Evolutionary conservation across 495 filamentous ascomycete species (phyloP), one percentile per base, ranked within the genome.

Genomic region (Penicillium silybi): DNA sequence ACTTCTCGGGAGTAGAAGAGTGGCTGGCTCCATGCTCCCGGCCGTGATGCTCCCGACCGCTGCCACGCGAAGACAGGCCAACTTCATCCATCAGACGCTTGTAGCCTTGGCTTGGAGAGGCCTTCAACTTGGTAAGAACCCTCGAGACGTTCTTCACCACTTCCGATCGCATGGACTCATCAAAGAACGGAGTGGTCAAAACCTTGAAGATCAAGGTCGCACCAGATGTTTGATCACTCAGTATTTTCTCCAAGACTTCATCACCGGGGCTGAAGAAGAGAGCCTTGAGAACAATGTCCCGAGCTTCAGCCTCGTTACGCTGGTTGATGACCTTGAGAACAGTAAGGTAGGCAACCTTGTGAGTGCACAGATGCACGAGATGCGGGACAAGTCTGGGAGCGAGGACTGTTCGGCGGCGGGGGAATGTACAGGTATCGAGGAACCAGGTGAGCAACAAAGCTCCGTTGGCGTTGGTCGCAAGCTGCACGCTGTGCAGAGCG

Each of bases 281-380:
- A 20, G 95, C 92, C 65, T 89, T 86, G 42, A 97, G 79, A 37
- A 98, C 88, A 22, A 81, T 87, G 59, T 97, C 92, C n/a, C 95
- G 82, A 4, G 93, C 93, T 46, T 96, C 92, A 2, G 88, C 78
- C 72, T 98, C 93, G 42, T 92, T 89, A 59, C 92, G 89, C 68
- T 98, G 93, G 69, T 98, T 98, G 69, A 98, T 96, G 29, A 97
- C 91, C 76, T 98, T 98, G 45, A 98, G 75, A 17, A 98, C 93
- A 2, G 93, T 98, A 51, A 97, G 78, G 58, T 97, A 98, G 0
- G 93, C 93, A 53, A 98, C 93, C 76, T 98, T 98, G 75, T 98
- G 93, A 0, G 93, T 97, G 76, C 93, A 97, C 6, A 98, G 82
- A 65, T 96, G 91, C 26, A 96, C 92, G n/a, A 98, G 76, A 58